A percentile compares a stretch with the other conserved stretches of the same genome.
Evolutionary conservation across 2,329 filamentous ascomycete genomes (phyloP).

Genomic region (Claviceps sorghi): DNA sequence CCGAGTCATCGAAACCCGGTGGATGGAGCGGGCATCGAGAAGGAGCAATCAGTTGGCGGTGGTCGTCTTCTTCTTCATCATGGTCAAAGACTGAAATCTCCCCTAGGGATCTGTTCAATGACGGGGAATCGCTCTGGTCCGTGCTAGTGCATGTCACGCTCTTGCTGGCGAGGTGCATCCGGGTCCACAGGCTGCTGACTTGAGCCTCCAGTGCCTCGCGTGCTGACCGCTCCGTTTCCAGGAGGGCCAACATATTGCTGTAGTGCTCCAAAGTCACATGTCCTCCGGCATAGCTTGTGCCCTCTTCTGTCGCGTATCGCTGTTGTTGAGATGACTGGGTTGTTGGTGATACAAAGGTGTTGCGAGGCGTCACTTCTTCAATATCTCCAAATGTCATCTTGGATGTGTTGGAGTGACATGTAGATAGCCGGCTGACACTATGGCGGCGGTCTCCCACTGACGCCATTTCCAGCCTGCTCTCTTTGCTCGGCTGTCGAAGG

Average conservation of each 20-base stretch:
- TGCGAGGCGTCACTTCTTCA: slow-evolving; percentile 26
- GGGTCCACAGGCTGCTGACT: slow-evolving; percentile 37
- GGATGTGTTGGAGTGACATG: slow-evolving; percentile 27
- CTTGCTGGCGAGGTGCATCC: slow-evolving; percentile 33
- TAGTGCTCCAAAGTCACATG: slow-evolving; percentile 32
- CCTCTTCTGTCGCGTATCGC: slow-evolving; percentile 8
- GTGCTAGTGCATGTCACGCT: slow-evolving; percentile 11
- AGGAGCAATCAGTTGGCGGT: neutral
- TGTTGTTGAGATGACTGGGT: slow-evolving; percentile 27
- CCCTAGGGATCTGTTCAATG: slow-evolving; percentile 21
- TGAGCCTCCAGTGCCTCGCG: slow-evolving; percentile 41
- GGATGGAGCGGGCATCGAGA: neutral
- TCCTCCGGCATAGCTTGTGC: slow-evolving; percentile 16
- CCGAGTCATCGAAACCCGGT: slow-evolving; percentile 19
- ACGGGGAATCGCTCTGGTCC: slow-evolving; percentile 16
- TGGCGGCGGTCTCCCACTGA: neutral
- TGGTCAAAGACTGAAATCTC: slow-evolving; percentile 28
- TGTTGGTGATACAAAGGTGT: slow-evolving; percentile 17
- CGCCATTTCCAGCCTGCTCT: slow-evolving; percentile 10
- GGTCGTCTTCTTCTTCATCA: slow-evolving; percentile 23
- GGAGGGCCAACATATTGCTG: slow-evolving; percentile 32
- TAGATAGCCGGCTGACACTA: slow-evolving; percentile 13
- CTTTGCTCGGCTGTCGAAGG: slow-evolving; percentile 18
- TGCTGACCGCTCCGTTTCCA: slow-evolving; percentile 42
- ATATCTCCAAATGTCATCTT: slow-evolving; percentile 32